A percentile compares a stretch with the other conserved stretches of the same genome.
These are phyloP conservation scores for Neckera pumila DNA, from an alignment of 225 moss, liverwort and hornwort genomes.

Conservation along the genomic window DNA sequence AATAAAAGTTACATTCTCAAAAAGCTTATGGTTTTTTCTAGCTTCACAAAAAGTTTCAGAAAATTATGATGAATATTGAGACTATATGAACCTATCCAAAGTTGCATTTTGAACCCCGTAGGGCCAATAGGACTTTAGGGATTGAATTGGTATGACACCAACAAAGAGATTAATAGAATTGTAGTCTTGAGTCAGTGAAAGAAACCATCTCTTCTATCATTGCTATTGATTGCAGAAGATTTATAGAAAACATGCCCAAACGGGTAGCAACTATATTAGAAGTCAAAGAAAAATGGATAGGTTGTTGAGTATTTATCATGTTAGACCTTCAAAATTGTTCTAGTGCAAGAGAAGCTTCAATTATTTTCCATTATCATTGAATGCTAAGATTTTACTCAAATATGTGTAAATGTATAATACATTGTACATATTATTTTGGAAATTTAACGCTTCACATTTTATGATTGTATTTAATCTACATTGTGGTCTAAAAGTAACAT, in stretches of 20 bases:
- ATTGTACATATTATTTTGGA: not conserved
- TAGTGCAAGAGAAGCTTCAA: not conserved
- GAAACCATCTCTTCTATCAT: not conserved
- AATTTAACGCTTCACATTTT: not conserved
- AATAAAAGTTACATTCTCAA: too few species aligned
- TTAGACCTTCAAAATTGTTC: not conserved
- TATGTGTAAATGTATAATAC: fast-evolving
- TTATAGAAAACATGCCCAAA: not conserved
- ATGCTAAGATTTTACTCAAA: not conserved
- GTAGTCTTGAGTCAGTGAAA: not conserved
- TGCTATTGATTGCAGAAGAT: not conserved
- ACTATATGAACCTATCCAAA: too few species aligned
- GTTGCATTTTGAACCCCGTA: too few species aligned
- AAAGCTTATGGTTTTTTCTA: too few species aligned
- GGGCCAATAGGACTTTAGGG: too few species aligned
- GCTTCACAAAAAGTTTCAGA: too few species aligned
- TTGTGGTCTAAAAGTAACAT: fast-evolving
- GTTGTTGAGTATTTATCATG: not conserved
- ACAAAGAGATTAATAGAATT: not conserved
- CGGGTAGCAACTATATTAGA: fast-evolving
- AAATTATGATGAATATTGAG: too few species aligned
- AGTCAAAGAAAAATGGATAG: not conserved
- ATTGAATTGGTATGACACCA: not conserved
- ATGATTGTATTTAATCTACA: not conserved
- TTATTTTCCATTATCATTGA: not conserved